Conservation (phyloP, 805 yeast genomes). For the Kuraishia floccosa region DNA sequence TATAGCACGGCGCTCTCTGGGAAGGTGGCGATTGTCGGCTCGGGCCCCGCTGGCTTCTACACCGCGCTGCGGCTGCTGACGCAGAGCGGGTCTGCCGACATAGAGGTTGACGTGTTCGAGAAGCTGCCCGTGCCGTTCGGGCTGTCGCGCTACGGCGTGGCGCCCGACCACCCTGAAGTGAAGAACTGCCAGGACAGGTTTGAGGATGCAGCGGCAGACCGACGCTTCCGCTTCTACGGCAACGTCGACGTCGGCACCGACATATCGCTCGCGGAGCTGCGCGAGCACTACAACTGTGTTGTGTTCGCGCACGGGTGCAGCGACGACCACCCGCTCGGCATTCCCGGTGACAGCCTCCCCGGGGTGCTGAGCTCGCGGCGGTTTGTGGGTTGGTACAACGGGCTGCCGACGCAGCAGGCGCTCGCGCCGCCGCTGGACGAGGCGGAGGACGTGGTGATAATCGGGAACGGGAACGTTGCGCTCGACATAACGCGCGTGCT, state of each 20-base stretch:
- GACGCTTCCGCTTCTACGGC: conserved; percentile 51
- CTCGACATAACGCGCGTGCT: conserved; percentile 80
- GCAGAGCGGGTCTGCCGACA: conserved; percentile 11
- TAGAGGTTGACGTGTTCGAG: conserved; percentile 68
- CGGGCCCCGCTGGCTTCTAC: conserved; percentile 96
- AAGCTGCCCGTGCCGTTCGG: conserved; percentile 87
- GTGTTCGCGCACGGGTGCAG: conserved; percentile 79
- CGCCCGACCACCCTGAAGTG: conserved; percentile 98
- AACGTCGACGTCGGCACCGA: conserved; percentile 61
- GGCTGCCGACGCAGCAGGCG: conserved; percentile 53
- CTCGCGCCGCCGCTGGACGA: conserved; percentile 47
- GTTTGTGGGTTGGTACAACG: conserved; percentile 96
- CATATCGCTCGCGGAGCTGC: conserved; percentile 35
- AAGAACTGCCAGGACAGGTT: conserved; percentile 76
- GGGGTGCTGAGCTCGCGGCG: conserved; percentile 75
- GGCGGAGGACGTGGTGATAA: conserved; percentile 57
- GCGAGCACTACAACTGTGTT: conserved; percentile 55
- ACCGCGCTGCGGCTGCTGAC: conserved; percentile 67
- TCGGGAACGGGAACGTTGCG: conserved; percentile 98
- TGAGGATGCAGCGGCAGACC: conserved; percentile 28
- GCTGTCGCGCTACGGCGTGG: conserved; percentile 88
- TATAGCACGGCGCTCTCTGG: too few species aligned
- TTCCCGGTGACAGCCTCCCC: conserved; percentile 48
- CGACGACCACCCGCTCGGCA: conserved; percentile 31
- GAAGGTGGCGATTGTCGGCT: conserved; percentile 79